A percentile compares a stretch with the other conserved stretches of the same genome.
Evolutionary conservation across 1,284 basidiomycete species (phyloP).

Genomic region (Leccinum huronense): DNA sequence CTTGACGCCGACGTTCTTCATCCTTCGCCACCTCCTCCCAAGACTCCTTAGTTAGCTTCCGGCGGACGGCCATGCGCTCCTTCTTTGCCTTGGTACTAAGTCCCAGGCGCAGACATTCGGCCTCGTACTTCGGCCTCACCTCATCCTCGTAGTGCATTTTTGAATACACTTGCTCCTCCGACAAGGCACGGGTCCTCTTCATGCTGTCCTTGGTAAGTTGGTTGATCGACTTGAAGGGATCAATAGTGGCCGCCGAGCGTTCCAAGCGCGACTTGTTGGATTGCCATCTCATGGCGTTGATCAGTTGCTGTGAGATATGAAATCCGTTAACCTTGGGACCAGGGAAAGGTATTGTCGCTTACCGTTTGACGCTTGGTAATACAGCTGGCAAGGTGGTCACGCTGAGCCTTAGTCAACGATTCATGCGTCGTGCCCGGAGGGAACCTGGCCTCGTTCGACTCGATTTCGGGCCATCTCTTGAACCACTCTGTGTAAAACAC

Average conservation of each 20-base stretch:
- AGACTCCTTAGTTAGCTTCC: no score
- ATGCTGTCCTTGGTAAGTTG: background rate
- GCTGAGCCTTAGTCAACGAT: background rate
- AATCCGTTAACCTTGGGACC: background rate
- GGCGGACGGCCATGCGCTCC: no score
- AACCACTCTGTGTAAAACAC: background rate
- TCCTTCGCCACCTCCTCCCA: no score
- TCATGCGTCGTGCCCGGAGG: background rate
- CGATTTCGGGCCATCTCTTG: background rate
- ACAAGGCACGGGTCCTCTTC: background rate
- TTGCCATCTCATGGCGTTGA: background rate
- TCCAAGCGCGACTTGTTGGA: background rate
- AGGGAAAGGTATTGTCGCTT: background rate
- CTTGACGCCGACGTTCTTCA: no score
- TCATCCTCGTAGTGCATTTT: background rate
- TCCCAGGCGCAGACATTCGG: no score
- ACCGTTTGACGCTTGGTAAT: background rate
- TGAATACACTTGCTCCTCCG: background rate
- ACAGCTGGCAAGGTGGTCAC: background rate
- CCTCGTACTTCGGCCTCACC: background rate
- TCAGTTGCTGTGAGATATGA: background rate
- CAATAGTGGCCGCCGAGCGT: background rate
- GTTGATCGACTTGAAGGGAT: background rate
- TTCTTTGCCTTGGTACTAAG: no score
- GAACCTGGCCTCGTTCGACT: background rate